Conservation (phyloP, 352 stramenopile genomes). For the Phytophthora hibernalis region DNA sequence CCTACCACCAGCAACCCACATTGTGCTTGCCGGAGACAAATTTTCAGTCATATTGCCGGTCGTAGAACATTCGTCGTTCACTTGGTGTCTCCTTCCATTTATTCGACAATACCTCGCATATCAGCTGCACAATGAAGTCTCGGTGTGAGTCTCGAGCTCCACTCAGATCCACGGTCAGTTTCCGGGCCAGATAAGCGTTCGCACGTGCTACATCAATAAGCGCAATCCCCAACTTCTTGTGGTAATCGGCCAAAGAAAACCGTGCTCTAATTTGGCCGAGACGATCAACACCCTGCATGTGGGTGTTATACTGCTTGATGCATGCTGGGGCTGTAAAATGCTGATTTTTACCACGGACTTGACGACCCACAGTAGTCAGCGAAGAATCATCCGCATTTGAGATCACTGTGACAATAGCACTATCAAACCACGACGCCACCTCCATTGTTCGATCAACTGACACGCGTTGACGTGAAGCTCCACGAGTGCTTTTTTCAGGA, state of each 20-base stretch:
- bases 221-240: slow-evolving; percentile 6
- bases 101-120: background rate
- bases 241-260: slow-evolving; percentile 1
- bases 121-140: background rate
- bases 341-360: background rate
- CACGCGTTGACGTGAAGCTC: slow-evolving; percentile 21
- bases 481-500: slow-evolving; percentile 17
- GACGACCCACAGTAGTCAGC: slow-evolving; percentile 21
- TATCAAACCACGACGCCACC: slow-evolving; percentile 35
- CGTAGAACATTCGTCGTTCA: background rate
- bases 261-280: slow-evolving; percentile 7
- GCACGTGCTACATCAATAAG: background rate
- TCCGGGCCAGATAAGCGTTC: background rate
- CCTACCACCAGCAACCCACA: background rate
- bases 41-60: background rate
- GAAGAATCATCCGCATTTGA: slow-evolving; percentile 34
- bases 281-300: slow-evolving; percentile 6
- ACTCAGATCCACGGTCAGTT: background rate
- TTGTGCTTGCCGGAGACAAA: background rate
- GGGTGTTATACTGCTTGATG: slow-evolving; percentile 2
- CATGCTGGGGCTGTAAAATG: background rate
- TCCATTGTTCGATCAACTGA: slow-evolving; percentile 21
- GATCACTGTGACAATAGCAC: slow-evolving; percentile 29
- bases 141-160: background rate
- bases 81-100: slow-evolving; percentile 7